These are phyloP conservation scores for Vitis rupestris DNA, from an alignment of 164 flowering plant species.

Conservation along the genomic window DNA sequence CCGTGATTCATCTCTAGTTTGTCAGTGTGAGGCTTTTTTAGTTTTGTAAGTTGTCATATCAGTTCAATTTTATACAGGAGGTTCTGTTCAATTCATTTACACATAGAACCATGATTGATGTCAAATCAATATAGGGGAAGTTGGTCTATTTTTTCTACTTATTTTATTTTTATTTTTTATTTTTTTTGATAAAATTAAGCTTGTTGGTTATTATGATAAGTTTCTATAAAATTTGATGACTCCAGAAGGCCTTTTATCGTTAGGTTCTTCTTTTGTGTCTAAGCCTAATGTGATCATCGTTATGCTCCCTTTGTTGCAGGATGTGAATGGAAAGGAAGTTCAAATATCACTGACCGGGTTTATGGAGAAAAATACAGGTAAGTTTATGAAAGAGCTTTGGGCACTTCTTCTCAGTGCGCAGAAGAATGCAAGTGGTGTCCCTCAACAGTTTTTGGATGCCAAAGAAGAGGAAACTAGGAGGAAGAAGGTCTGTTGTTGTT, in stretches of 20 bases:
- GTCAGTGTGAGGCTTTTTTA: background rate
- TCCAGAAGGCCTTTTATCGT: background rate
- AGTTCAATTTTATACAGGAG: background rate
- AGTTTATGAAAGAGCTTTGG: conserved; percentile 99
- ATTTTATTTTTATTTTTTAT: too few species aligned
- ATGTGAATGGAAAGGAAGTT: conserved; percentile 85
- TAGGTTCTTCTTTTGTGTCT: background rate
- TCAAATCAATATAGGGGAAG: too few species aligned
- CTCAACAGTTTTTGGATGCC: conserved; percentile 94
- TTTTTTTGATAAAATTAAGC: too few species aligned
- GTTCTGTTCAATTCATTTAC: too few species aligned
- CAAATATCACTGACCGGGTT: conserved; percentile 94
- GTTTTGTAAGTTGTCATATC: background rate
- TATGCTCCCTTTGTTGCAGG: conserved; percentile 35
- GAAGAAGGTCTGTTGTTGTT: conserved; percentile 58
- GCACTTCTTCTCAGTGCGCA: conserved; percentile 84
- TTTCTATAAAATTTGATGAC: too few species aligned
- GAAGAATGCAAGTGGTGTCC: conserved; percentile 87
- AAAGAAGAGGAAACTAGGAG: conserved; percentile 83
- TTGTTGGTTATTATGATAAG: too few species aligned
- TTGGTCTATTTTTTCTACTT: too few species aligned
- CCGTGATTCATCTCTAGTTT: background rate
- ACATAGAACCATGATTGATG: too few species aligned
- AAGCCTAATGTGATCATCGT: background rate
- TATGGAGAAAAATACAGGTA: conserved; percentile 96